Conservation (phyloP, 139 green algal genomes). For the Microglena sp. region DNA sequence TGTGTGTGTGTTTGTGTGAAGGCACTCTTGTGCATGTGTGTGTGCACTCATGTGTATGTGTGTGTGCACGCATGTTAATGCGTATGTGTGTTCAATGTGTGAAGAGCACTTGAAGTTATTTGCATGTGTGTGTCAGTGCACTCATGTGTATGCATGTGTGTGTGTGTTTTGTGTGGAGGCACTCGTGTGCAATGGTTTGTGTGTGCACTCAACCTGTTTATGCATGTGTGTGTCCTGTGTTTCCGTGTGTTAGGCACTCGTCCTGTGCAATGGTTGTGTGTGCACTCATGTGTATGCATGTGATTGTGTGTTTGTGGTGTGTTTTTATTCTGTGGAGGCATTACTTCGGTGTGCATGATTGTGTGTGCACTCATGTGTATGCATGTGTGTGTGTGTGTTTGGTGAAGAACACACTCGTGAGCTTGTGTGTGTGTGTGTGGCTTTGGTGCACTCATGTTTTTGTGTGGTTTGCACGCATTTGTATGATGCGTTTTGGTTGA, state of each 20-base stretch:
- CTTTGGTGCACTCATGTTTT: no score
- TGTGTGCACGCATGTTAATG: neutral
- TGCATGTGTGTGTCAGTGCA: neutral
- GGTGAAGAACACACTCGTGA: no score
- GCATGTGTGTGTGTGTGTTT: slow-evolving; percentile 1
- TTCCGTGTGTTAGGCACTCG: no score
- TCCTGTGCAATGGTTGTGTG: no score
- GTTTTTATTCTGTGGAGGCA: neutral
- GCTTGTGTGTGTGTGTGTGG: no score
- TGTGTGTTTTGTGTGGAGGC: neutral
- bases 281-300: no score
- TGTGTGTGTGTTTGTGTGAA: neutral
- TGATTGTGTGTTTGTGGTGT: neutral
- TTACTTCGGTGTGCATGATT: neutral
- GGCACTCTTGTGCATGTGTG: neutral
- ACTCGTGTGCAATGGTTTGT: neutral
- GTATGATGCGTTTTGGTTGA: no score
- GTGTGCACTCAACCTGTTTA: neutral
- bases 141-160: neutral
- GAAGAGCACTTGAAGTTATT: neutral
- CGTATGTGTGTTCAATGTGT: neutral
- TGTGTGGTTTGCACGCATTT: no score
- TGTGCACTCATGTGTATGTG: neutral
- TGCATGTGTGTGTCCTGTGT: neutral
- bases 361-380: neutral